A percentile compares a stretch with the other conserved stretches of the same genome.
These are phyloP conservation scores for Lathyrus aphaca DNA, from an alignment of 306 rosid species.

Conservation along the genomic window DNA sequence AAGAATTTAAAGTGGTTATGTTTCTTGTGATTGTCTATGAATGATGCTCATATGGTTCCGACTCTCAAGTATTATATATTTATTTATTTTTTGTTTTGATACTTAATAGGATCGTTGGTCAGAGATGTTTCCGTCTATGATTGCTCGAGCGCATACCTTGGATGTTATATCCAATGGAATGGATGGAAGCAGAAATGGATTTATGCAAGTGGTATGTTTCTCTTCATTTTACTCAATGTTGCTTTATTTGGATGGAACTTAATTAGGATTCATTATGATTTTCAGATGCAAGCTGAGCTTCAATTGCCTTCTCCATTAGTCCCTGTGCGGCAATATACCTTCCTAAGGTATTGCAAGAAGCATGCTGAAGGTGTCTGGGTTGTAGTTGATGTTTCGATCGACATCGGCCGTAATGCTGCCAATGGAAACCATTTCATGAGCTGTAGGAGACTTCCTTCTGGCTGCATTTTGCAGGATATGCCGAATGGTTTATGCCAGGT, in stretches of 20 bases:
- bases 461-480: constrained; percentile 78
- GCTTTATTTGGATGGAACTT: constrained; percentile 23
- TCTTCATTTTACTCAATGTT: neutral
- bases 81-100: constrained; percentile 30
- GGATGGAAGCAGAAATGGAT: constrained; percentile 67
- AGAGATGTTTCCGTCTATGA: constrained; percentile 69
- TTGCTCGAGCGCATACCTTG: constrained; percentile 63
- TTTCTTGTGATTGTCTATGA: neutral
- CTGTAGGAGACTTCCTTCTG: constrained; percentile 87
- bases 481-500: constrained; percentile 80
- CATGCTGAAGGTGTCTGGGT: constrained; percentile 81
- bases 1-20: too few species aligned
- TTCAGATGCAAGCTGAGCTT: constrained; percentile 81
- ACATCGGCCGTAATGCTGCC: constrained; percentile 46
- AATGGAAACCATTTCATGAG: constrained; percentile 38
- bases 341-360: constrained; percentile 85
- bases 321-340: constrained; percentile 64
- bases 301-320: constrained; percentile 85
- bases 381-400: constrained; percentile 76
- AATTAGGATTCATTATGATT: neutral
- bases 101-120: constrained; percentile 72
- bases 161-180: constrained; percentile 59
- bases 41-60: constrained; percentile 7
- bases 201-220: constrained; percentile 67
- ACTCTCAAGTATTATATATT: constrained; percentile 5